Evolutionary conservation across 257 asterid species (phyloP), one percentile per base, ranked within the genome.

Genomic region (Voacanga thouarsii): DNA sequence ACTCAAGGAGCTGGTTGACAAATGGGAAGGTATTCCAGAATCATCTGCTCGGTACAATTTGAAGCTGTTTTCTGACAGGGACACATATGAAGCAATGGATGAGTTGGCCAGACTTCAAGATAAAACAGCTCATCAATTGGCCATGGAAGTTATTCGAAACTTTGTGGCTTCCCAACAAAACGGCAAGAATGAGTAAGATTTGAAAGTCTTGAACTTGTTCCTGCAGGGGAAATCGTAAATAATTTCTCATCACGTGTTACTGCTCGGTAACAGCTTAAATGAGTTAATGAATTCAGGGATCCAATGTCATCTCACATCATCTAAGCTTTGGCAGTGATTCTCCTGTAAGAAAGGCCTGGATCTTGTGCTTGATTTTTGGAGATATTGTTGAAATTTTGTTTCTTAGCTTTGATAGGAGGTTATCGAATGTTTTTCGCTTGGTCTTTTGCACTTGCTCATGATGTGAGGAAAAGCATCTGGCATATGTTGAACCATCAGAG

Each of bases 101-200:
- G 80, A 70, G 47, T 51, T 76, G 65, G 84, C 70, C 18, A 81
- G 64, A 78, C 44, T 78, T 49, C 85, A 91, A 84, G 87, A 85
- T 71, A 93, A 93, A 88, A 89, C 72, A 75, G 96, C 97, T 77
- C 93, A 93, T 84, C 93, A 93, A 69, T 83, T 93, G 85, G 97
- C 97, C 23, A 94, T 89, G 88, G 97, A 94, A 76, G 77, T 94
- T 44, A 87, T 94, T 61, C 97, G 97, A 77, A 89, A 88, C 65
- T 92, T 83, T 47, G 97, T 94, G 71, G 88, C 96, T 63, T 86
- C 97, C 60, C 82, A 90, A 71, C 90, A 87, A 80, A 90, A 91
- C 49, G 93, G 96, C 50, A 85, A 78, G 75, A 68, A 77, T 64
- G 85, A 89, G 68, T 86, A 72, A 79, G 47, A 63, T 23, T 72